Conservation (phyloP, 352 stramenopile genomes). For the Phytophthora capsici region DNA sequence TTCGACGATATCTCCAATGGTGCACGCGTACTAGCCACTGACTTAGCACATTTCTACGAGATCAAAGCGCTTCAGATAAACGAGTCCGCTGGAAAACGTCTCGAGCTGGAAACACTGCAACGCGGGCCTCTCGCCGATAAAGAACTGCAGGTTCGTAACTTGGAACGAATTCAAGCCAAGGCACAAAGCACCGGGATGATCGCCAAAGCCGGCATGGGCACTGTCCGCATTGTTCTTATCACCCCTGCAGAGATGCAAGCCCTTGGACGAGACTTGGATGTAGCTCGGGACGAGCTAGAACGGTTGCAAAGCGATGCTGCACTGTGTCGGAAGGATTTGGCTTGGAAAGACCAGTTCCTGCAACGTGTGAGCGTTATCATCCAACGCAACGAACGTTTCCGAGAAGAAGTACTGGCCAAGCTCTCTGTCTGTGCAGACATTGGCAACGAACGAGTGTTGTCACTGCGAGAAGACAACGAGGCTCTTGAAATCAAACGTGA, state of each 20-base stretch:
- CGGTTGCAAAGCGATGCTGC: slow-evolving; percentile 46
- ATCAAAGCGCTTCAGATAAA: slow-evolving; percentile 60
- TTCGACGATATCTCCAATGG: slow-evolving; percentile 48
- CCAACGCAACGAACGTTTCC: slow-evolving; percentile 75
- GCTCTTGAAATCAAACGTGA: slow-evolving; percentile 51
- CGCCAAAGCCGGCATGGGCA: slow-evolving; percentile 71
- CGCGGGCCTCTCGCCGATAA: slow-evolving; percentile 33
- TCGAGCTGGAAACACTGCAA: slow-evolving; percentile 41
- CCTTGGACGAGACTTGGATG: slow-evolving; percentile 50
- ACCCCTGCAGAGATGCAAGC: slow-evolving; percentile 48
- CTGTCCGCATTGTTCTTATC: slow-evolving; percentile 71
- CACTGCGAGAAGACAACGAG: slow-evolving; percentile 63
- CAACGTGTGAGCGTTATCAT: slow-evolving; percentile 72
- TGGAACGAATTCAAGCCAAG: slow-evolving; percentile 70
- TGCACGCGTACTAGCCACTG: slow-evolving; percentile 42
- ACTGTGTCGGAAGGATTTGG: slow-evolving; percentile 47
- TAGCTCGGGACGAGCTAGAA: slow-evolving; percentile 53
- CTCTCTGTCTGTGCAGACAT: slow-evolving; percentile 43
- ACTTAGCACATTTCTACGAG: slow-evolving; percentile 67
- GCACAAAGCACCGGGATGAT: slow-evolving; percentile 74
- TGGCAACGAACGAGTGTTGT: slow-evolving; percentile 68
- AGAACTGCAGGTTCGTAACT: slow-evolving; percentile 57
- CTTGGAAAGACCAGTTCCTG: slow-evolving; percentile 70
- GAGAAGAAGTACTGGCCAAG: slow-evolving; percentile 48
- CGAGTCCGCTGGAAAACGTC: slow-evolving; percentile 45